Conservation (phyloP, 2,329 filamentous ascomycete species). For the Phaeophleospora eucalypticola region DNA sequence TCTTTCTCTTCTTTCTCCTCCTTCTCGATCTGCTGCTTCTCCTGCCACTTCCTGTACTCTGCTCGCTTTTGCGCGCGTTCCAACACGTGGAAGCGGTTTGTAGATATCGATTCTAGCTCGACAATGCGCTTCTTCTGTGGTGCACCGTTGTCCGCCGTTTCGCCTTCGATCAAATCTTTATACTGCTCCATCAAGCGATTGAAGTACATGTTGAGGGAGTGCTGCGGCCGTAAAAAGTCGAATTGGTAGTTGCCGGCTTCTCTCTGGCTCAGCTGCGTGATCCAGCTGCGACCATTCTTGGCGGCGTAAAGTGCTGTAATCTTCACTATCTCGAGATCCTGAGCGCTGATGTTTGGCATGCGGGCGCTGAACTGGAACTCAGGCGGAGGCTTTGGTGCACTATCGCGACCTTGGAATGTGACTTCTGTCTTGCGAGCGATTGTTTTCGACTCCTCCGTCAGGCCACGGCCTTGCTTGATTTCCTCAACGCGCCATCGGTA, state of each 20-base stretch:
- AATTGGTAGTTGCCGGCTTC: slow-evolving; percentile 92
- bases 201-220: slow-evolving; percentile 95
- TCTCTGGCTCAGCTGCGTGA: slow-evolving; percentile 82
- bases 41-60: slow-evolving; percentile 80
- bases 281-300: slow-evolving; percentile 85
- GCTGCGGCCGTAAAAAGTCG: slow-evolving; percentile 90
- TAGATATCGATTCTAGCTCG: slow-evolving; percentile 68
- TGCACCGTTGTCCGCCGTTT: slow-evolving; percentile 65
- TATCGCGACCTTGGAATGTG: slow-evolving; percentile 55
- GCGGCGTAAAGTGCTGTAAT: slow-evolving; percentile 89
- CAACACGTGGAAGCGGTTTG: slow-evolving; percentile 76
- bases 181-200: slow-evolving; percentile 91
- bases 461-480: slow-evolving; percentile 75
- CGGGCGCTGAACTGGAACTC: slow-evolving; percentile 91
- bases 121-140: slow-evolving; percentile 68
- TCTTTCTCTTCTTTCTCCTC: slow-evolving; percentile 84
- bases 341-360: slow-evolving; percentile 95
- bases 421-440: slow-evolving; percentile 24
- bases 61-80: slow-evolving; percentile 78
- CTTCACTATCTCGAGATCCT: slow-evolving; percentile 71
- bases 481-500: slow-evolving; percentile 89
- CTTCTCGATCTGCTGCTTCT: slow-evolving; percentile 79
- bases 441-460: slow-evolving; percentile 54
- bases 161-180: slow-evolving; percentile 67
- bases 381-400: slow-evolving; percentile 71